A percentile compares a stretch with the other conserved stretches of the same genome.
Conservation (phyloP, 768 basidiomycete genomes). For the Psilocybe tampanensis region DNA sequence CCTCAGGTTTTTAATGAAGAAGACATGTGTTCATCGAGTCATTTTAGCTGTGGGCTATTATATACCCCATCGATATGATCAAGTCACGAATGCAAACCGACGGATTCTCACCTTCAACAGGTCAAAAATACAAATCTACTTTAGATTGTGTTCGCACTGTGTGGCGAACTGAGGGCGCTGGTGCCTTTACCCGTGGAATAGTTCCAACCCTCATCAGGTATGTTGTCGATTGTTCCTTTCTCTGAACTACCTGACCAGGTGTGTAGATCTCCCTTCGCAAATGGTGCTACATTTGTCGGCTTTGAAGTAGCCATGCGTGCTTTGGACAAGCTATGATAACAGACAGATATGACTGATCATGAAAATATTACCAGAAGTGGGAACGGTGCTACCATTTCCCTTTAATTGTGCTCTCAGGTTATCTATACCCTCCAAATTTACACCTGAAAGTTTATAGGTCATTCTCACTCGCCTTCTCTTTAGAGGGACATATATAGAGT, state of each 20-base stretch:
- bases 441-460: background rate
- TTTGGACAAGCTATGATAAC: conserved; percentile 43
- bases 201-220: conserved; percentile 90
- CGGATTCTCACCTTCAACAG: conserved; percentile 72
- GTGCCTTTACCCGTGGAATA: conserved; percentile 91
- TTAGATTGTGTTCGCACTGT: conserved; percentile 83
- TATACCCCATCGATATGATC: conserved; percentile 96
- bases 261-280: conserved; percentile 88
- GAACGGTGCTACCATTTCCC: background rate
- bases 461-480: background rate
- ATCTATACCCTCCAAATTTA: background rate
- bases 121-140: conserved; percentile 82
- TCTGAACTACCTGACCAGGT: background rate
- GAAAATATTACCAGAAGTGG: background rate
- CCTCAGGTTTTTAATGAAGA: conserved; percentile 3
- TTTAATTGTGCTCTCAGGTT: background rate
- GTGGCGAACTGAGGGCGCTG: conserved; percentile 80
- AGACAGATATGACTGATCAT: background rate
- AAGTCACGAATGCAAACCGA: conserved; percentile 98
- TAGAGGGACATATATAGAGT: background rate
- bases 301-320: conserved; percentile 90
- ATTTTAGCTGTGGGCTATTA: conserved; percentile 80
- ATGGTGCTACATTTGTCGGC: conserved; percentile 95
- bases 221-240: conserved; percentile 15
- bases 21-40: background rate